Evolutionary conservation across 345 rosid genomes (phyloP).

Genomic region (Noccaea caerulescens): DNA sequence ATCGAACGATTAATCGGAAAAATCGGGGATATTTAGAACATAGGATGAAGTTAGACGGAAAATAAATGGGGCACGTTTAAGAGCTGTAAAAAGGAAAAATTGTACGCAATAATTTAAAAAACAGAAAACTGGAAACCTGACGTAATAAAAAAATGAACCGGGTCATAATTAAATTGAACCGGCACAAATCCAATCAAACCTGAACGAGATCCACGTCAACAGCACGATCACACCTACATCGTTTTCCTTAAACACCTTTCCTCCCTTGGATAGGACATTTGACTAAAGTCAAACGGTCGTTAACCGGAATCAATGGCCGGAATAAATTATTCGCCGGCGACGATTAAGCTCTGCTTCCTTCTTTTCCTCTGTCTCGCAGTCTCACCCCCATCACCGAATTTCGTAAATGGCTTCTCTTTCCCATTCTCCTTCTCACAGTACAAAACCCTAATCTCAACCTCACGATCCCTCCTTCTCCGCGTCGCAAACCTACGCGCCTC

Average conservation of each 20-base stretch:
- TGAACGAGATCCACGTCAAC: constrained; percentile 25
- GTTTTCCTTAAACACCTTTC: not conserved
- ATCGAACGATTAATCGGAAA: no score
- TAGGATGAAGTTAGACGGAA: no score
- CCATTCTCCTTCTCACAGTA: constrained; percentile 50
- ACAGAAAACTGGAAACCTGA: no score
- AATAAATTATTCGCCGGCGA: constrained; percentile 30
- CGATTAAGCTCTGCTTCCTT: constrained; percentile 40
- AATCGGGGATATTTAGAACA: no score
- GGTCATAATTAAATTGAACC: not conserved
- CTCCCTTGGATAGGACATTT: not conserved
- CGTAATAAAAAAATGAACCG: not conserved
- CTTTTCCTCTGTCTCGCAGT: constrained; percentile 33
- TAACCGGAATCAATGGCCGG: constrained; percentile 44
- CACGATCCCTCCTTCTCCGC: constrained; percentile 72
- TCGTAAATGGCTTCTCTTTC: constrained; percentile 43
- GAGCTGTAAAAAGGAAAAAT: no score
- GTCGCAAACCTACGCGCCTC: constrained; percentile 73
- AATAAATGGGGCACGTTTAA: no score
- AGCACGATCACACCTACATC: constrained; percentile 1
- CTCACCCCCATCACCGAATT: constrained; percentile 38
- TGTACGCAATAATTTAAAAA: no score
- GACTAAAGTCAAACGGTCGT: constrained; percentile 37
- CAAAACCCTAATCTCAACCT: constrained; percentile 57
- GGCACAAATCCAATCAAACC: not conserved